Evolutionary conservation across 257 asterid genomes (phyloP).

Genomic region (Gentiana macrophylla): DNA sequence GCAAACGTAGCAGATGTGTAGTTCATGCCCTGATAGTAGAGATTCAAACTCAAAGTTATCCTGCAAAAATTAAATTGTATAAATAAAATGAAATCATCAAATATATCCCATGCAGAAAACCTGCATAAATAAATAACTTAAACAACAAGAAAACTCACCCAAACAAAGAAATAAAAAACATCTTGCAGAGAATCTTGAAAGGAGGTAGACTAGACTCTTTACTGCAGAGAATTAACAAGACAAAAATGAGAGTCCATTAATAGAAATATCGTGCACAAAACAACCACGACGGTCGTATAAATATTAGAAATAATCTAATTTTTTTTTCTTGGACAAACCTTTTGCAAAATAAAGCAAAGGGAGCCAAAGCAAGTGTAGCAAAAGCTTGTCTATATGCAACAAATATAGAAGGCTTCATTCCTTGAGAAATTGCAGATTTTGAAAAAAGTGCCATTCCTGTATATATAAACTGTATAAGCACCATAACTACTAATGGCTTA

Average conservation of each 20-base stretch:
- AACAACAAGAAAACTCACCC: conserved; percentile 25
- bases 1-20: conserved; percentile 56
- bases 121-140: too few species aligned
- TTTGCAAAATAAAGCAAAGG: conserved; percentile 37
- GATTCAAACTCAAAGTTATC: conserved; percentile 35
- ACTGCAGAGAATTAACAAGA: conserved; percentile 19
- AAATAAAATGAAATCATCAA: neutral
- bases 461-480: conserved; percentile 29
- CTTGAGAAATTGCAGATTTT: conserved; percentile 45
- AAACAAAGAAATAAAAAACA: conserved; percentile 30
- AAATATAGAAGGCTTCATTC: conserved; percentile 52
- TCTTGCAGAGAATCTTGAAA: conserved; percentile 30
- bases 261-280: neutral
- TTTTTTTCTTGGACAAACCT: conserved; percentile 9
- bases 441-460: conserved; percentile 47
- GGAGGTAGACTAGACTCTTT: conserved; percentile 25
- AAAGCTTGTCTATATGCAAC: conserved; percentile 48
- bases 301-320: too few species aligned
- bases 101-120: neutral
- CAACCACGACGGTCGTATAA: too few species aligned
- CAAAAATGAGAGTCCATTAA: neutral
- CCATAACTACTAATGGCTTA: conserved; percentile 34
- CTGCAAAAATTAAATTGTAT: conserved; percentile 15
- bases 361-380: conserved; percentile 41
- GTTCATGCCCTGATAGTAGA: conserved; percentile 27